These are phyloP conservation scores for Neurospora pannonica DNA, from an alignment of 495 filamentous ascomycete species.

Conservation along the genomic window DNA sequence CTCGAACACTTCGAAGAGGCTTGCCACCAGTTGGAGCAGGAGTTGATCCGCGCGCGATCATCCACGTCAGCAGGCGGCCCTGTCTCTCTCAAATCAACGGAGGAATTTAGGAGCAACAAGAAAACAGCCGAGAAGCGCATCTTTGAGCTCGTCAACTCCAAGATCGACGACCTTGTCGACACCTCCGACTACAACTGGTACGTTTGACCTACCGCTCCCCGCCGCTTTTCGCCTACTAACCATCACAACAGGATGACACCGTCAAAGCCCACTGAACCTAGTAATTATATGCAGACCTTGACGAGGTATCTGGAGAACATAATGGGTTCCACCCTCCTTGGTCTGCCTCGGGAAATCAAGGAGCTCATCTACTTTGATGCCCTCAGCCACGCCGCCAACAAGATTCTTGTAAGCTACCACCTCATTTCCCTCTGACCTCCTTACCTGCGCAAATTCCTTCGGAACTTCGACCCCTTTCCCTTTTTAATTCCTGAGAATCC, in stretches of 20 bases:
- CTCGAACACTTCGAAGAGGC: conserved; percentile 93
- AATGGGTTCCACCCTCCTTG: conserved; percentile 87
- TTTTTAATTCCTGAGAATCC: background rate
- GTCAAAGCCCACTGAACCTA: conserved; percentile 56
- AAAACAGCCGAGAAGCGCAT: conserved; percentile 96
- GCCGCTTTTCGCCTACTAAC: background rate
- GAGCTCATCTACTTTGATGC: conserved; percentile 97
- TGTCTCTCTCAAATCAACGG: conserved; percentile 68
- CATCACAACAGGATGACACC: conserved; percentile 45
- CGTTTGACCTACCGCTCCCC: conserved; percentile 1
- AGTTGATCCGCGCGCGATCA: conserved; percentile 71
- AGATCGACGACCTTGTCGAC: conserved; percentile 95
- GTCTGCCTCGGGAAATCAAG: conserved; percentile 88
- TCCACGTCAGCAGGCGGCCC: conserved; percentile 66
- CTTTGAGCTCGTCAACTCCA: conserved; percentile 96
- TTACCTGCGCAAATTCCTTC: conserved; percentile 1
- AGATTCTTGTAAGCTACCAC: conserved; percentile 56
- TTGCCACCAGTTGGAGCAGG: conserved; percentile 74
- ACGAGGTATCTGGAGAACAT: conserved; percentile 92
- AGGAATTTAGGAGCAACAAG: conserved; percentile 78
- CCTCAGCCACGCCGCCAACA: conserved; percentile 76
- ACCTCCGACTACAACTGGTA: conserved; percentile 95
- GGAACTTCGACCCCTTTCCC: background rate
- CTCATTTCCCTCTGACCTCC: background rate
- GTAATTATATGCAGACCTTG: conserved; percentile 88